phyloP scores from a whole-genome alignment of 2,329 filamentous ascomycete species.

The Colletotrichum cereale region DNA sequence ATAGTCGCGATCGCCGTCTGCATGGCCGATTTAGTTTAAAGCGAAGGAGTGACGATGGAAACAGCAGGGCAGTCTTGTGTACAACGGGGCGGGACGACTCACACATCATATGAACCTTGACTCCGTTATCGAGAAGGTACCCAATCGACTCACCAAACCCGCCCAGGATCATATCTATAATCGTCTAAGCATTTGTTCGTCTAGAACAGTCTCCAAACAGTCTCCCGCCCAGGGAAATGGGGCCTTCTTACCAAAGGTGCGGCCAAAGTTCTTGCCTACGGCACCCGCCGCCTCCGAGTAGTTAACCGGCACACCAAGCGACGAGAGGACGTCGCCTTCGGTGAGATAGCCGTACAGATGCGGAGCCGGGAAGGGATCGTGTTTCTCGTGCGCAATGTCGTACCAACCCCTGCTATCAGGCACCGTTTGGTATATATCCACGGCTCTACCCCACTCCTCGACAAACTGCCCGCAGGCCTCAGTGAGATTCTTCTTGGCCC shows the following conservation, averaged over 20 bases:
- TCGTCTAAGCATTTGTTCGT: conserved; percentile 12
- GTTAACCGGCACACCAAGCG: conserved; percentile 72
- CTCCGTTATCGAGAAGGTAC: conserved; percentile 59
- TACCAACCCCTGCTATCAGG: conserved; percentile 36
- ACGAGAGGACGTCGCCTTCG: conserved; percentile 60
- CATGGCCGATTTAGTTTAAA: conserved; percentile 31
- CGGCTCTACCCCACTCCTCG: conserved; percentile 44
- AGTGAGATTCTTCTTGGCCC: conserved; percentile 38
- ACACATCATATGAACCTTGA: conserved; percentile 73
- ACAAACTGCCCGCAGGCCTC: conserved; percentile 28
- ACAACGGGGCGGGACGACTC: not conserved
- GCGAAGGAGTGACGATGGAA: not conserved
- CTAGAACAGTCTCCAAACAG: not conserved
- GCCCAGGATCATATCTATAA: conserved; percentile 48
- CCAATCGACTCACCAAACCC: conserved; percentile 59
- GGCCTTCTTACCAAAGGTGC: conserved; percentile 19
- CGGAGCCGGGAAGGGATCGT: conserved; percentile 41
- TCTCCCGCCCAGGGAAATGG: not conserved
- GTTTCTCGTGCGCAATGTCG: conserved; percentile 41
- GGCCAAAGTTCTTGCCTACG: conserved; percentile 24
- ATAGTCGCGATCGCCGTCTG: conserved; percentile 59
- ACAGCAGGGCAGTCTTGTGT: not conserved
- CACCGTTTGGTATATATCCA: conserved; percentile 30
- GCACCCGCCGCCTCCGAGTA: conserved; percentile 52
- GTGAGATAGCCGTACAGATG: conserved; percentile 41